Evolutionary conservation across 441 rosid species (phyloP).

Genomic region (Geranium incanum): DNA sequence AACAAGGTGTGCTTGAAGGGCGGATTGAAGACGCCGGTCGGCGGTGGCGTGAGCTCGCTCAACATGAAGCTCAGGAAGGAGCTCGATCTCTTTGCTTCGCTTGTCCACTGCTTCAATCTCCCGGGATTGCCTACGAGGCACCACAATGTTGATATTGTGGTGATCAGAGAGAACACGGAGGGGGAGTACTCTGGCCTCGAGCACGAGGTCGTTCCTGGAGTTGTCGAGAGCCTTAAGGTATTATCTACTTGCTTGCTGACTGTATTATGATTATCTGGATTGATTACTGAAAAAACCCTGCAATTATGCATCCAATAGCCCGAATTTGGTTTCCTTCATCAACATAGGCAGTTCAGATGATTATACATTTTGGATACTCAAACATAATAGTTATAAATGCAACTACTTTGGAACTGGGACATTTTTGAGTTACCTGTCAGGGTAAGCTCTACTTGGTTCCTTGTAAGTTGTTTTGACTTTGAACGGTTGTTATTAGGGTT

Average conservation of each 20-base stretch:
- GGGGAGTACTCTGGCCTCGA: constrained; percentile 94
- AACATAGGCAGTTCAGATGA: no score
- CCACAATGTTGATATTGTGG: constrained; percentile 82
- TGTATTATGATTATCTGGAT: background rate
- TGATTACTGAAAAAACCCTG: no score
- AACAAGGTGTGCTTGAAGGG: constrained; percentile 92
- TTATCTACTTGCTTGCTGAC: background rate
- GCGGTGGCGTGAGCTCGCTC: constrained; percentile 86
- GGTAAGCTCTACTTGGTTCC: no score
- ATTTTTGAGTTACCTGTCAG: no score
- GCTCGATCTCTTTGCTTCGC: constrained; percentile 82
- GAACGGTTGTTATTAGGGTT: no score
- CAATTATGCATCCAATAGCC: no score
- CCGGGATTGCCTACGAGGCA: constrained; percentile 80
- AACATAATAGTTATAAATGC: no score
- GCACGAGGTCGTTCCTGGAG: constrained; percentile 98
- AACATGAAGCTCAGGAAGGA: constrained; percentile 74
- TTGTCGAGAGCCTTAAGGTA: constrained; percentile 96
- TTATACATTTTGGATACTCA: no score
- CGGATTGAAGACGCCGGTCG: constrained; percentile 78
- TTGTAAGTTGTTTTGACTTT: no score
- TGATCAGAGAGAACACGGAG: constrained; percentile 93
- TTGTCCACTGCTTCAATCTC: constrained; percentile 75
- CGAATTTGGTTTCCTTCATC: no score
- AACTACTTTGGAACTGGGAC: no score